Base-by-base conservation (phyloP, 495 filamentous ascomycete species). In the Pseudevernia furfuracea region DNA sequence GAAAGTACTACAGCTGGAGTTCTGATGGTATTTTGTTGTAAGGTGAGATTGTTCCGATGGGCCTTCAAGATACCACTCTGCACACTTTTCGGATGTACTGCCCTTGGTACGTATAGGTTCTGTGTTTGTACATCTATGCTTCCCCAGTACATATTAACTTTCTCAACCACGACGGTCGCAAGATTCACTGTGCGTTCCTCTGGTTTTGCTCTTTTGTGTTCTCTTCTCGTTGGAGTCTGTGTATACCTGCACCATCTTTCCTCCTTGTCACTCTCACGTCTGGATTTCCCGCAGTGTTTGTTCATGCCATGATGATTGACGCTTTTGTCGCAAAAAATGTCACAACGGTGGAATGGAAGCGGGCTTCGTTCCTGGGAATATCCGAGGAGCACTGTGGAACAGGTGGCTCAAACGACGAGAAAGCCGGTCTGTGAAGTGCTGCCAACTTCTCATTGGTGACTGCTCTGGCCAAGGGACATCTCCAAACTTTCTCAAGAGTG, bases 1-100 rank as follows among this genome's bases (percentile, higher is more conserved):
- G 81, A 88, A 87, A 79, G 62, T 80, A 28, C 69, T 83, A 64
- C 52, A 71, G 66, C 63, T 57, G 52, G 70, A 70, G 60, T 71
- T 32, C 62, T 71, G 23, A 63, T 3, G 25, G 57, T 17, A 44
- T 41, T 15, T 21, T 23, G 3, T 36, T 8, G 38, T 28, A 4
- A n/a, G 30, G 60, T 28, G 25, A 32, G 41, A 28, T 60, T 21
- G 4, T 38, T 34, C 6, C 5, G 15, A 9, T 28, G 23, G 25
- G 34, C 14, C 19, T 17, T 38, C 1, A 37, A 58, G 62, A 64
- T 64, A 64, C 62, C 53, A 64, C 55, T 64, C 62, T 64, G 62
- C 62, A 49, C 55, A 28, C 28, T 28, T n/a, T 36, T 15, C 21
- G n/a, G 43, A 28, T 9, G 15, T n/a, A n/a, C 17, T 28, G 3